phyloP scores from a whole-genome alignment of 2,329 filamentous ascomycete genomes.

The Aspergillus phoenicis region DNA sequence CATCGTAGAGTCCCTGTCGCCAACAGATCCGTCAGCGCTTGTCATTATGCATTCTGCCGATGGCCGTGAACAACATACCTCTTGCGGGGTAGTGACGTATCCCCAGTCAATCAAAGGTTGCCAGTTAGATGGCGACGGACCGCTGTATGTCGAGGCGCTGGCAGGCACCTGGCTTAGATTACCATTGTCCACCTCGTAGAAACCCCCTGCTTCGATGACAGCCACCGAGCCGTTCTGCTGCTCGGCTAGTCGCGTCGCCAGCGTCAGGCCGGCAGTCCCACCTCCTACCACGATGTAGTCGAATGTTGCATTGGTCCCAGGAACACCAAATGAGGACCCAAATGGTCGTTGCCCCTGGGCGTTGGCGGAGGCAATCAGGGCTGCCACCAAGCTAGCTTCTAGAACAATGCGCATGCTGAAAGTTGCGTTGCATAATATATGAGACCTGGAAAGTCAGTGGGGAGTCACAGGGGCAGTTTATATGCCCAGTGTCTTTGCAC shows the following conservation, averaged over 20 bases:
- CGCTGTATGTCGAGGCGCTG: constrained; percentile 18
- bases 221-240: constrained; percentile 26
- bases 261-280: constrained; percentile 25
- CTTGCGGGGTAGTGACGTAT: constrained; percentile 23
- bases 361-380: neutral
- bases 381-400: too few relatives aligned
- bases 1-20: constrained; percentile 4
- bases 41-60: neutral
- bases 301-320: constrained; percentile 17
- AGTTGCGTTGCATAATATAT: neutral
- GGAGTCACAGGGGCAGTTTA: too few relatives aligned
- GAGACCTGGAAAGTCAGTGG: too few relatives aligned
- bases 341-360: neutral
- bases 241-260: constrained; percentile 25
- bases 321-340: constrained; percentile 1
- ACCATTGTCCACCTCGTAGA: constrained; percentile 36
- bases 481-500: too few relatives aligned
- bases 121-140: constrained; percentile 26
- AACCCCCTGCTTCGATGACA: constrained; percentile 33
- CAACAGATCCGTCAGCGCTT: too few relatives aligned
- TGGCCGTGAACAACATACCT: neutral
- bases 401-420: too few relatives aligned
- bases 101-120: constrained; percentile 30
- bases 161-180: constrained; percentile 30
- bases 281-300: constrained; percentile 28